Evolutionary conservation across 331 rosid species (phyloP).

Genomic region (Pyracantha coccinea): DNA sequence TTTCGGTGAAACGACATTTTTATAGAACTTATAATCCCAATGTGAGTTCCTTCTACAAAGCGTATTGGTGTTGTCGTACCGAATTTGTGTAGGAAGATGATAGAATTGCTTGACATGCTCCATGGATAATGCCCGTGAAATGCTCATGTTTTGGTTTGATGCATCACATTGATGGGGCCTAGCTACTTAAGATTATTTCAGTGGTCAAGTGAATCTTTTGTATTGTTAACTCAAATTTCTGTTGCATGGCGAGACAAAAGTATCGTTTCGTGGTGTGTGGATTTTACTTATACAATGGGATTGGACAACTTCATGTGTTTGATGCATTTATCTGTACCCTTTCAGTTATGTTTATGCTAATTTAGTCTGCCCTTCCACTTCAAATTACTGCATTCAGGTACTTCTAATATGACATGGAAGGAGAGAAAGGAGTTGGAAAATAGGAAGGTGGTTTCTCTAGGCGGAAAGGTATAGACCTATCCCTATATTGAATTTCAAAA

Average conservation of each 20-base stretch:
- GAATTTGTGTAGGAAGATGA: too few species aligned
- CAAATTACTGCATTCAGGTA: conserved; percentile 30
- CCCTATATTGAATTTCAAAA: conserved; percentile 1
- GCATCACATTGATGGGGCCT: too few species aligned
- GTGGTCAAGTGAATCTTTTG: too few species aligned
- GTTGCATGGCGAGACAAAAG: not conserved
- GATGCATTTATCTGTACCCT: not conserved
- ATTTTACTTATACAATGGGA: not conserved
- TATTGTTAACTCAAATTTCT: not conserved
- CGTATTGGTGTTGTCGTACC: not conserved
- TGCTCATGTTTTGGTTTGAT: too few species aligned
- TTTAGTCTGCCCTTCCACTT: not conserved
- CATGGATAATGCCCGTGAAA: too few species aligned
- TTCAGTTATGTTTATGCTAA: not conserved
- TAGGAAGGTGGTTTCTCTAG: conserved; percentile 60
- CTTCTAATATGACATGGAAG: conserved; percentile 77
- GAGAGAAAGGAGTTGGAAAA: conserved; percentile 65
- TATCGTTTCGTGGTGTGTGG: not conserved
- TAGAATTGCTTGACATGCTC: too few species aligned
- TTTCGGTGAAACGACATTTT: not conserved
- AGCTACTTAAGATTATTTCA: too few species aligned
- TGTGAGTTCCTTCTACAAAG: not conserved
- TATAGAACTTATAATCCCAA: not conserved
- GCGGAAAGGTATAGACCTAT: conserved; percentile 59
- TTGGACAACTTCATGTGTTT: not conserved